Evolutionary conservation across 768 basidiomycete species (phyloP).

Genomic region (Lactarius sanguifluus): DNA sequence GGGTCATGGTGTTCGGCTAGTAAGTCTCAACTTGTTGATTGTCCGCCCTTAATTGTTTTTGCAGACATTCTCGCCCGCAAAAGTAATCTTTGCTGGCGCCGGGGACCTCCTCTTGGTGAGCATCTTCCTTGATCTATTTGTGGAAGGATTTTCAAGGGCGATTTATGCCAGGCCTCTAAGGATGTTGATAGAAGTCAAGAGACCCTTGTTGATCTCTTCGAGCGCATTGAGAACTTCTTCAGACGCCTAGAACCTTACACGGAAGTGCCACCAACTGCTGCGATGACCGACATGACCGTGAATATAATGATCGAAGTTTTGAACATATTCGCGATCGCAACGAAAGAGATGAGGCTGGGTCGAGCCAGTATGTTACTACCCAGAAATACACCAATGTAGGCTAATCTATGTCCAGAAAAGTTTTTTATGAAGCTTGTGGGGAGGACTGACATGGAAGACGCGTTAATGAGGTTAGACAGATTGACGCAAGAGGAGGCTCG

Average conservation of each 20-base stretch:
- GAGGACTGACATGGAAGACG: background rate
- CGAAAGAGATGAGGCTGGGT: background rate
- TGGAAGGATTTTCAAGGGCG: too few species aligned
- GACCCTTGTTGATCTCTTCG: background rate
- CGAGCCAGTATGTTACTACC: background rate
- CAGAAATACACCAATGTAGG: background rate
- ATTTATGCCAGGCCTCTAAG: background rate
- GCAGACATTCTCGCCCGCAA: background rate
- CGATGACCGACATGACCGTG: background rate
- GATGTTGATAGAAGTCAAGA: background rate
- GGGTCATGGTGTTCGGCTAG: background rate
- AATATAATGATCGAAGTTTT: background rate
- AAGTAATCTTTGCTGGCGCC: background rate
- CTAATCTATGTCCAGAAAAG: background rate
- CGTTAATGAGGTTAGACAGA: background rate
- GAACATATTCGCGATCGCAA: background rate
- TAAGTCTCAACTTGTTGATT: background rate
- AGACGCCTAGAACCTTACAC: background rate
- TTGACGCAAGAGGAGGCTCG: too few species aligned
- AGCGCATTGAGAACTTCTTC: background rate
- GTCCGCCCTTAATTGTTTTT: background rate
- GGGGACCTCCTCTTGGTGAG: background rate
- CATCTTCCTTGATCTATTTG: background rate
- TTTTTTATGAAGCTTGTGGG: background rate
- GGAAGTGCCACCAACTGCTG: background rate